phyloP scores from a whole-genome alignment of 345 rosid species.

The Murraya paniculata region DNA sequence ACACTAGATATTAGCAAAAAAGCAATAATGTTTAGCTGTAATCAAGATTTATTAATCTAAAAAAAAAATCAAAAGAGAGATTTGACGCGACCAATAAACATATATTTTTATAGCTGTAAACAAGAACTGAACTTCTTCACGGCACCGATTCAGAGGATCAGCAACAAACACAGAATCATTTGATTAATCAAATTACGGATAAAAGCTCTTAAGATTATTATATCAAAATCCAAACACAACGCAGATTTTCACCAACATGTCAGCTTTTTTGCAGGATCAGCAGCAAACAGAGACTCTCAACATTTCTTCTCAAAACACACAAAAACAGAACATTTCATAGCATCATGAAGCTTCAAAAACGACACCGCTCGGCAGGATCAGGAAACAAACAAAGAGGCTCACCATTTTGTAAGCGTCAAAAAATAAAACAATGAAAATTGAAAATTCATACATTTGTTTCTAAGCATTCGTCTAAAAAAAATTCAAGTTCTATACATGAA shows the following conservation, averaged over 20 bases:
- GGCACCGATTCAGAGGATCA: background rate
- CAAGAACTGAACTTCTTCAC: background rate
- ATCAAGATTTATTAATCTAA: background rate
- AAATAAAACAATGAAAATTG: constrained; percentile 1
- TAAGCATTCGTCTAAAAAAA: background rate
- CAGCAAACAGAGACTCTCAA: background rate
- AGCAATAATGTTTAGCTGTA: background rate
- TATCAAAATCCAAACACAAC: background rate
- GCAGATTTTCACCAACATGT: background rate
- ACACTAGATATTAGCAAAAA: background rate
- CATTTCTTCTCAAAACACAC: background rate
- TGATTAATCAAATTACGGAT: background rate
- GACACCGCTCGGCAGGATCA: background rate
- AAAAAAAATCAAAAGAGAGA: background rate
- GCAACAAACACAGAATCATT: background rate
- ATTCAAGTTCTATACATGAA: background rate
- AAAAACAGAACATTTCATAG: background rate
- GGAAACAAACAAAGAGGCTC: background rate
- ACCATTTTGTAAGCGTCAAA: constrained; percentile 1
- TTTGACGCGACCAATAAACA: background rate
- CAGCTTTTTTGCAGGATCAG: background rate
- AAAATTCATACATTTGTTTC: background rate
- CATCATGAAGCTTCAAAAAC: background rate
- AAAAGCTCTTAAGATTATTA: background rate
- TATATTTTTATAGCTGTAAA: background rate